A percentile compares a stretch with the other conserved stretches of the same genome.
phyloP scores from a whole-genome alignment of 257 asterid species.

The Misopates orontium region DNA sequence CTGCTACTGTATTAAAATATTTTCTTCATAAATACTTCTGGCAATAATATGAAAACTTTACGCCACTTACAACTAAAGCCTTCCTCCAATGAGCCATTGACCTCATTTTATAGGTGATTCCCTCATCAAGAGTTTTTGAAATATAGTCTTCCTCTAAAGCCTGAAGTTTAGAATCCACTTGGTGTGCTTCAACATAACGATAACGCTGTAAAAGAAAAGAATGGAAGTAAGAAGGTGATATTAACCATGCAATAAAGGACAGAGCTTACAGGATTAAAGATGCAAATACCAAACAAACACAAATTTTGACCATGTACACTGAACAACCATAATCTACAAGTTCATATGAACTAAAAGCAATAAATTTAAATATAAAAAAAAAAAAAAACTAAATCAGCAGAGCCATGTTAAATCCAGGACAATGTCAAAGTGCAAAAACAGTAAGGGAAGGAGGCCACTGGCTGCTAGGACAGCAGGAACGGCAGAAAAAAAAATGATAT shows the following conservation, averaged over 20 bases:
- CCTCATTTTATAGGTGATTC: constrained; percentile 46
- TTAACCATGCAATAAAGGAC: constrained; percentile 25
- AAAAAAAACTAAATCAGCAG: too few relatives aligned
- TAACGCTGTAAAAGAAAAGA: constrained; percentile 58
- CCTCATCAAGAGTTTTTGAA: constrained; percentile 47
- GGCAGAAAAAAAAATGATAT: too few relatives aligned
- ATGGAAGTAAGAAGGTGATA: constrained; percentile 14
- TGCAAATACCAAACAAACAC: constrained; percentile 16
- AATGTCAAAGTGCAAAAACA: not conserved
- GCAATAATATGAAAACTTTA: not conserved
- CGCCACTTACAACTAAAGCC: constrained; percentile 76
- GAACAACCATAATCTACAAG: not conserved
- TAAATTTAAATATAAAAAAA: too few relatives aligned
- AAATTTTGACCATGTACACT: constrained; percentile 6
- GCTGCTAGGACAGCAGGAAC: too few relatives aligned
- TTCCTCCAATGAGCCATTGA: constrained; percentile 73
- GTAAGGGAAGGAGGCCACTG: too few relatives aligned
- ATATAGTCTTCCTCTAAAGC: constrained; percentile 66
- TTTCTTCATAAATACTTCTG: not conserved
- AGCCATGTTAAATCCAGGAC: too few relatives aligned
- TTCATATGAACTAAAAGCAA: too few relatives aligned
- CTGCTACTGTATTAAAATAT: not conserved
- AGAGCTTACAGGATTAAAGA: not conserved
- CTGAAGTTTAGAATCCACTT: constrained; percentile 71
- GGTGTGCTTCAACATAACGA: constrained; percentile 83